Evolutionary conservation across 2,329 filamentous ascomycete genomes (phyloP).

Genomic region (Alternaria gaisen): DNA sequence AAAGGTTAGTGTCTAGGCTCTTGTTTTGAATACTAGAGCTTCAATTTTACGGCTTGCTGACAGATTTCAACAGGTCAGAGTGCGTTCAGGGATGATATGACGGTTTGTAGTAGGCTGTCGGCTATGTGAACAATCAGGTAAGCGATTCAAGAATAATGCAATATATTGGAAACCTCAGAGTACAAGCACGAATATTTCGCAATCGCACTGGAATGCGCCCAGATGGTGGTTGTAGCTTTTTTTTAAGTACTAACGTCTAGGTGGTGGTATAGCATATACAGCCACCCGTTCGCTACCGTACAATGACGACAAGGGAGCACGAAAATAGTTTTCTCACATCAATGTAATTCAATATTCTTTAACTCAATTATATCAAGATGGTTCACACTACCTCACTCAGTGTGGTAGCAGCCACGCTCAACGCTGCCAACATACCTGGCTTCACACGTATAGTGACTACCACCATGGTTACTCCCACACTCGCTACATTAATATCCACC

Average conservation of each 20-base stretch:
- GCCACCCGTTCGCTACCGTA: not conserved
- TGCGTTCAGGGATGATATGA: conserved; percentile 17
- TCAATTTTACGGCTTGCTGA: not conserved
- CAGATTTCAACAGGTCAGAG: not conserved
- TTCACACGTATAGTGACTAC: not conserved
- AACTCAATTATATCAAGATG: not conserved
- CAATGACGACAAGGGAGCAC: not conserved
- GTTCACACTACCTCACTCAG: not conserved
- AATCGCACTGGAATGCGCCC: fast-evolving
- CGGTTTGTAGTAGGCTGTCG: conserved; percentile 6
- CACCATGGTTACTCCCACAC: not conserved
- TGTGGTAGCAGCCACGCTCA: not conserved
- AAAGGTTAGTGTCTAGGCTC: not conserved
- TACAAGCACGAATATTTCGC: no score
- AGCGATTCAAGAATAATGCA: not conserved
- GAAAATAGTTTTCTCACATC: not conserved
- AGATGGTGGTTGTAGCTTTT: not conserved
- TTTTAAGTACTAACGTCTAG: not conserved
- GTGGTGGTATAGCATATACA: not conserved
- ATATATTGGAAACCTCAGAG: no score
- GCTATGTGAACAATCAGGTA: not conserved
- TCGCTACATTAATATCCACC: not conserved
- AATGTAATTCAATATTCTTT: not conserved
- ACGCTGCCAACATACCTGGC: not conserved
- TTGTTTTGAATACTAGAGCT: no score